phyloP scores from a whole-genome alignment of 2,329 filamentous ascomycete genomes.

The Apiospora pterosperma region DNA sequence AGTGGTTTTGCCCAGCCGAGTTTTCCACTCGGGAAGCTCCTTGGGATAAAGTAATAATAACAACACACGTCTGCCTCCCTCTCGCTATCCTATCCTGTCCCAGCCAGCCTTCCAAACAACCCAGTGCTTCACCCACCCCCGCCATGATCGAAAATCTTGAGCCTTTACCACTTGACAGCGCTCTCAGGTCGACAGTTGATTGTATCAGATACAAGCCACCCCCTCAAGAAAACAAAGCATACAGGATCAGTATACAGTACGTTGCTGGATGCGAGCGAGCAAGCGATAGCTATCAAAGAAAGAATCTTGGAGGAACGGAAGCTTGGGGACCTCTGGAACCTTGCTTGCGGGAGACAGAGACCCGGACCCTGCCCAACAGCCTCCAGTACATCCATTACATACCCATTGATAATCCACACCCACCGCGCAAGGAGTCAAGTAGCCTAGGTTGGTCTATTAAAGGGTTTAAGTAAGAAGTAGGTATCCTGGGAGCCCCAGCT shows the following conservation, averaged over 20 bases:
- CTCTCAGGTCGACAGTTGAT: neutral
- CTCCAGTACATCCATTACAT: neutral
- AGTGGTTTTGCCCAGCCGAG: neutral
- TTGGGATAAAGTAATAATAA: neutral
- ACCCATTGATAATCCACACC: neutral
- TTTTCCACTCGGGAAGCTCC: neutral
- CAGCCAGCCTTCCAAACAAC: neutral
- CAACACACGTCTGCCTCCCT: neutral
- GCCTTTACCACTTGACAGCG: neutral
- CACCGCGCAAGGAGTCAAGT: neutral
- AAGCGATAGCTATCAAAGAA: neutral
- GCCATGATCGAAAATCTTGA: neutral
- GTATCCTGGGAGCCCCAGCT: neutral
- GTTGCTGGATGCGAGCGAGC: neutral
- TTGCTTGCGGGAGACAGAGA: neutral
- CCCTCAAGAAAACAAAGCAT: neutral
- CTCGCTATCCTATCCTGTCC: neutral
- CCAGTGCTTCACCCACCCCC: neutral
- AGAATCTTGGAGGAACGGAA: neutral
- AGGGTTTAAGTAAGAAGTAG: neutral
- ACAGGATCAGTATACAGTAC: neutral
- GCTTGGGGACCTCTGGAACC: neutral
- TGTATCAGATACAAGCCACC: neutral
- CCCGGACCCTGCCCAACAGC: neutral
- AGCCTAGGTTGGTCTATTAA: neutral